Evolutionary conservation across 352 stramenopile genomes (phyloP).

Genomic region (Globisporangium paddicum): DNA sequence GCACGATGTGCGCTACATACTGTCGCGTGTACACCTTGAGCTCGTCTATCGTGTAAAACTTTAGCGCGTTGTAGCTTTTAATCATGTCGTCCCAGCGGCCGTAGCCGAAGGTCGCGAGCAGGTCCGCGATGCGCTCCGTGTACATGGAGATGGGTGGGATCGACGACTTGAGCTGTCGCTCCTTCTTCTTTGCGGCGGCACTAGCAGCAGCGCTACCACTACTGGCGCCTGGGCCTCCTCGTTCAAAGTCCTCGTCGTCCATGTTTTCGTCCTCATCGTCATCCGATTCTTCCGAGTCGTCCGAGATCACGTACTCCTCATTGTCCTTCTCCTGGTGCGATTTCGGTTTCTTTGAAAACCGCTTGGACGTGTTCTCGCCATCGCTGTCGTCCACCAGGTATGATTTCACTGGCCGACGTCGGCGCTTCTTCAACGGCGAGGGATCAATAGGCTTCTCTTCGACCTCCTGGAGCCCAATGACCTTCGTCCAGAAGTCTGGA

Average conservation of each 20-base stretch:
- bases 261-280: constrained; percentile 55
- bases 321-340: constrained; percentile 29
- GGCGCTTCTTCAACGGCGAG: constrained; percentile 70
- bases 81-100: constrained; percentile 79
- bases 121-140: constrained; percentile 35
- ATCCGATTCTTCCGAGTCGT: constrained; percentile 51
- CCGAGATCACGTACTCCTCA: constrained; percentile 75
- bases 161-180: constrained; percentile 24
- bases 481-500: constrained; percentile 94
- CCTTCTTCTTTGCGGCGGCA: constrained; percentile 20
- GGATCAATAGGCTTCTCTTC: constrained; percentile 58
- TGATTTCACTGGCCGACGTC: constrained; percentile 64
- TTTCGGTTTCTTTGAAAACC: constrained; percentile 20
- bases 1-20: constrained; percentile 46
- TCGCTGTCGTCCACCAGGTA: constrained; percentile 67
- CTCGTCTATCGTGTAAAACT: constrained; percentile 34
- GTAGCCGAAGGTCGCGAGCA: constrained; percentile 71
- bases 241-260: constrained; percentile 36
- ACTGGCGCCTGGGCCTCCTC: neutral
- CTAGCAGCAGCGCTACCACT: neutral
- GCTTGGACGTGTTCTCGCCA: constrained; percentile 28
- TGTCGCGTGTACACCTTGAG: constrained; percentile 44
- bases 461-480: constrained; percentile 81
- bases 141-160: constrained; percentile 34
- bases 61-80: constrained; percentile 21